Percentiles rank a stretch among this genome's conserved stretches.
Conservation (phyloP, 148 eudicot species). For the Nyssa sinensis region DNA sequence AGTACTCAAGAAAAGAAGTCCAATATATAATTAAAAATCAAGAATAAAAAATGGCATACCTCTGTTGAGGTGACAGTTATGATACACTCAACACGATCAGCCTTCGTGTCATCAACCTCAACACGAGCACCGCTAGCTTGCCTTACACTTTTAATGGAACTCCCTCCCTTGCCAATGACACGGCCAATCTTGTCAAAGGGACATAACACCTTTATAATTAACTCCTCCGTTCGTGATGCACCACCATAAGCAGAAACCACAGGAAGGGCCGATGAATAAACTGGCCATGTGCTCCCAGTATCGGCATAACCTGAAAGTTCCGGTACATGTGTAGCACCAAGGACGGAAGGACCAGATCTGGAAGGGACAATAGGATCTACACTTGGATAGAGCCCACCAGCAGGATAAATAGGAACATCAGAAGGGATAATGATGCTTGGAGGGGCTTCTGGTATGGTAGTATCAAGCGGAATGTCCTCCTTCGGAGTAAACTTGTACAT, state of each 20-base stretch:
- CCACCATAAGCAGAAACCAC: conserved; percentile 73
- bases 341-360: conserved; percentile 54
- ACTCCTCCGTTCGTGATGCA: conserved; percentile 60
- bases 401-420: conserved; percentile 75
- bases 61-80: conserved; percentile 63
- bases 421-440: conserved; percentile 87
- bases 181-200: conserved; percentile 85
- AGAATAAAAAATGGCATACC: conserved; percentile 37
- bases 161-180: conserved; percentile 92
- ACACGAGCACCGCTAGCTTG: conserved; percentile 85
- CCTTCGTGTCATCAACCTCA: conserved; percentile 70
- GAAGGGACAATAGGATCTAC: conserved; percentile 53
- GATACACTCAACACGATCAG: conserved; percentile 55
- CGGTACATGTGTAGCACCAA: conserved; percentile 47
- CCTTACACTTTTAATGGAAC: conserved; percentile 70
- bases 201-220: conserved; percentile 68
- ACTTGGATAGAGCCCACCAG: conserved; percentile 58
- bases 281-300: conserved; percentile 65
- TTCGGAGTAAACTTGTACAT: conserved; percentile 86
- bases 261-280: conserved; percentile 58
- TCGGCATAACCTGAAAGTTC: conserved; percentile 64
- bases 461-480: conserved; percentile 76
- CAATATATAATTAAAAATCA: neutral
- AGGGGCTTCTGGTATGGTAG: conserved; percentile 60
- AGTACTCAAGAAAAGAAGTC: too few species aligned